These are phyloP conservation scores for Waitea zeae DNA, from an alignment of 1,284 basidiomycete species.

Conservation along the genomic window DNA sequence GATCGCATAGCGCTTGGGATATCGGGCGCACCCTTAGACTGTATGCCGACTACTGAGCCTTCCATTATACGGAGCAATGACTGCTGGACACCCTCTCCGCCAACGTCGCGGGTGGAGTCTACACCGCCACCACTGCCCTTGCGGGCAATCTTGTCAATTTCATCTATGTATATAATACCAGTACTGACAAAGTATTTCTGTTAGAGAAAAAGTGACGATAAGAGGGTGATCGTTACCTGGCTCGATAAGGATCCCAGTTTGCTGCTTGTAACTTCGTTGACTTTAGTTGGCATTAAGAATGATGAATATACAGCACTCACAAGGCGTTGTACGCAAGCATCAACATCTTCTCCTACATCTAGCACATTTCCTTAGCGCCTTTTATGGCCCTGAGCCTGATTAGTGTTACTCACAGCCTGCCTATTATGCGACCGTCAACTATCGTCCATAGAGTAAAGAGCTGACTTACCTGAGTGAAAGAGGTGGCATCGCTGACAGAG, in stretches of 20 bases:
- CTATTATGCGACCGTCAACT: slow-evolving; percentile 16
- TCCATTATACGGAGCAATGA: slow-evolving; percentile 86
- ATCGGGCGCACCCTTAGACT: slow-evolving; percentile 43
- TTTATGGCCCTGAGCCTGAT: slow-evolving; percentile 1
- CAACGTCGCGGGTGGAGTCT: slow-evolving; percentile 77
- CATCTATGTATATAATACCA: slow-evolving; percentile 93
- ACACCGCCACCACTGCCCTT: slow-evolving; percentile 35
- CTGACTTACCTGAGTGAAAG: slow-evolving; percentile 52
- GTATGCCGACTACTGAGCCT: slow-evolving; percentile 72
- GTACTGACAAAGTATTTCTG: slow-evolving; percentile 25
- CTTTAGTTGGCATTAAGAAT: slow-evolving; percentile 1
- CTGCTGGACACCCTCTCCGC: slow-evolving; percentile 94
- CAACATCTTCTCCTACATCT: slow-evolving; percentile 94
- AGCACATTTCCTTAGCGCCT: slow-evolving; percentile 4
- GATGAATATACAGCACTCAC: slow-evolving; percentile 18
- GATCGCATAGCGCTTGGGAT: background rate
- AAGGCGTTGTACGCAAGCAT: slow-evolving; percentile 73
- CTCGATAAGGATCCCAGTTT: slow-evolving; percentile 72
- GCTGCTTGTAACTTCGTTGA: slow-evolving; percentile 57
- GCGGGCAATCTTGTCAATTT: slow-evolving; percentile 84
- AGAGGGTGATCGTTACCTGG: slow-evolving; percentile 29
- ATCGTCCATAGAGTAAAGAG: too few relatives aligned
- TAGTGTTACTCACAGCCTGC: slow-evolving; percentile 50
- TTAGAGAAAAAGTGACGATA: background rate
- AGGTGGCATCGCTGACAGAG: slow-evolving; percentile 74